Evolutionary conservation across 2,329 filamentous ascomycete species (phyloP), one percentile per base, ranked within the genome.

Genomic region (Ophiocordyceps camponoti-saundersi): DNA sequence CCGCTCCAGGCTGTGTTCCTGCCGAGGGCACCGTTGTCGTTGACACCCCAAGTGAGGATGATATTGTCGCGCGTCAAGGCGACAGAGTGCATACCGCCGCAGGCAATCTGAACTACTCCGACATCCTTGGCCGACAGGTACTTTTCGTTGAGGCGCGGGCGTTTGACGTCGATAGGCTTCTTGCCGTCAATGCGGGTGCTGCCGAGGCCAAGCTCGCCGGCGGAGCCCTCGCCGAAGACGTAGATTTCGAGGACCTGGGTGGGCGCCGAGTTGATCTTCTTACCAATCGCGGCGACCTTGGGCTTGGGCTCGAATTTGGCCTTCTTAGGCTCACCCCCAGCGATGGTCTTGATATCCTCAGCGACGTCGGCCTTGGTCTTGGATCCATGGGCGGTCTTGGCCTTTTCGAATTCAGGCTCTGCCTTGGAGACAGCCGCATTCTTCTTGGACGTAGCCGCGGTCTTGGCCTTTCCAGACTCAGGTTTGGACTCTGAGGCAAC

Each of bases 11-110:
- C 66, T 3, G 83, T 89, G 58, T 85, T 75, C 57, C 86, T 73
- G 41, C 86, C 86, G 36, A 93, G 72, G 10, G 86, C 84, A 51
- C 83, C 82, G 57, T 88, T 80, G 58, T 93, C 86, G 59, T 92
- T 92, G 54, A 92, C 85, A 47, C 86, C 86, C 86, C 86, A 93
- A 26, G 84, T 88, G 47, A 87, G 67, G 54, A 93, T 83, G 65
- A 80, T 80, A 69, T 88, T 86, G 61, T 90, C 82, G 53, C 80
- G 74, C 45, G 86, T 90, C 46, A 92, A 66, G 3, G 81, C 85
- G 51, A 83, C 69, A 46, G 73, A 79, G 64, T 93, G 86, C 85
- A 93, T 90, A 48, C 85, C 85, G 50, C 86, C 86, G 50, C 81
- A 79, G 45, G 83, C 79, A 48, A 93, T 64, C 61, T 85, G 79